Base-by-base conservation (phyloP, 805 yeast genomes). In the Spathaspora gorwiae region DNA sequence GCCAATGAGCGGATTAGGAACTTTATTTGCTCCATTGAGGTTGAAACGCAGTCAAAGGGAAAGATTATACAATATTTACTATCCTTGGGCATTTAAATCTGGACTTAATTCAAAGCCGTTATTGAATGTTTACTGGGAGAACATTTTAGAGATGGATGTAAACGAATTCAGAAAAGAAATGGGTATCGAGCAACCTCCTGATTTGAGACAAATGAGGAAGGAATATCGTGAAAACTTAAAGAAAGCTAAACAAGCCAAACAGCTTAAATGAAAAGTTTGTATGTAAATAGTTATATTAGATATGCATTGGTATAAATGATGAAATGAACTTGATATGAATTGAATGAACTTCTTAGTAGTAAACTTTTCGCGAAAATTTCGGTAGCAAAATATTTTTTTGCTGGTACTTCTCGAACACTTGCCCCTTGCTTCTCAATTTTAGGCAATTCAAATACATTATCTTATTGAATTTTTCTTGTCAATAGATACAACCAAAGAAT, bases 1-100 rank as follows among this genome's bases (percentile, higher is more conserved):
- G 38, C 97, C 97, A 11, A 90, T 92, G 95, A 90, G 97, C 3
- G 96, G 96, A 0, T 62, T 94, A 42, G 97, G 97, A 0, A 90
- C 96, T 0, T 54, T 87, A n/a, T 78, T 89, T 51, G 96, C 97
- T 3, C 97, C 97, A 1, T 75, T 85, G 56, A 78, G 90, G 49
- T 73, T 92, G 47, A 81, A 78, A 45, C 65, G 74, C 2, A 70
- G 75, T 42, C 90, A 88, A 56, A 80, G 82, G 47, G 66, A 75
- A 45, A 70, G 90, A 41, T 73, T 92, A 50, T 68, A 78, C 47
- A 78, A 79, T 33, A 78, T 84, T 10, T 92, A 87, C 60, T 77
- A 89, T 53, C 96, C 96, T 2, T 90, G 96, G 97, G 95, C 95
- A 1, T 56, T 87, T 27, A 66, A 71, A 39, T 83, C 84, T 45